Base-by-base conservation (phyloP, 1,139 yeast genomes). In the Yamadazyma friedrichii region DNA sequence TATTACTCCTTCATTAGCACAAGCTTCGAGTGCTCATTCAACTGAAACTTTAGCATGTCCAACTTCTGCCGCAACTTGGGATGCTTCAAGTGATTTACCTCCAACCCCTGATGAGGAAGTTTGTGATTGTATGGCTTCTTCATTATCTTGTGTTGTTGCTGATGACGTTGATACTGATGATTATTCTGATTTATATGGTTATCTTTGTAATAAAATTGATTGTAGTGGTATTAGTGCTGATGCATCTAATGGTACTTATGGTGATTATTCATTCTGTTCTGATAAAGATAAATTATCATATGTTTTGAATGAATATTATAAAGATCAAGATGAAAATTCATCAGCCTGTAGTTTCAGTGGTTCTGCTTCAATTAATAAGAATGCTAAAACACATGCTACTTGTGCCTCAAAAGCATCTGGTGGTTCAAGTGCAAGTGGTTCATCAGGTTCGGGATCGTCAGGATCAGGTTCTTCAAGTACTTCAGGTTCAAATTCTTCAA, bases 271-370 rank as follows among this genome's bases (percentile, higher is more conserved):
- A 5, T 76, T 70, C 72, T 81, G 86, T 62, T 62, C 70, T 41
- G 66, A 75, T 50, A 71, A 77, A 66, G 83, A 79, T 52, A 74
- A 79, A 70, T 77, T 83, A 59, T 78, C 80, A 59, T 83, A 72
- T 59, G 71, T 80, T 42, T 64, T 83, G 57, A 78, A 82, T 71
- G 58, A 68, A 53, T 83, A 84, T 74, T 78, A 78, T 67, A 50
- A 65, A 49, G 65, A 63, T 30, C 69, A 80, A 42, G 75, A 70
- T 52, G 62, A 64, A 44, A 46, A 49, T 44, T 48, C 62, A 16
- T 59, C 70, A 36, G 86, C 86, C 38, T 85, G 94, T 74, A 76
- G 74, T 60, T 85, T 84, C 65, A 62, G 64, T 46, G 93, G 94
- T 47, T 73, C 82, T 45, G 88, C 87, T 39, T 51, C 79, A 30